Percentiles rank a stretch among this genome's conserved stretches.
These are phyloP conservation scores for Skeletonema potamos DNA, from an alignment of 108 stramenopile genomes.

Conservation along the genomic window DNA sequence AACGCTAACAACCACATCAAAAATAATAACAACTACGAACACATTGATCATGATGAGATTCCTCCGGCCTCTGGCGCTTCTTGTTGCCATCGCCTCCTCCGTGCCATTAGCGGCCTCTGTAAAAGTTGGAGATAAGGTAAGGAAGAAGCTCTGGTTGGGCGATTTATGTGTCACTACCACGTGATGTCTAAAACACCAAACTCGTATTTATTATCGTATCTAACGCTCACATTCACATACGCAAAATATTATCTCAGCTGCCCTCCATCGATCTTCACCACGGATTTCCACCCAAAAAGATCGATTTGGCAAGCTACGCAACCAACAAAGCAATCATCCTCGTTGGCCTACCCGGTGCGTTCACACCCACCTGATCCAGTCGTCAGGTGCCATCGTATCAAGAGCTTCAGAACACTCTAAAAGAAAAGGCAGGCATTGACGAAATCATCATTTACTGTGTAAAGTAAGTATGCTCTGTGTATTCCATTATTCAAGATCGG, in stretches of 20 bases:
- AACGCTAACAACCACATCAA: too few relatives aligned
- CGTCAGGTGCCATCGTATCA: constrained; percentile 42
- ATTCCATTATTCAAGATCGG: too few relatives aligned
- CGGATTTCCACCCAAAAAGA: constrained; percentile 37
- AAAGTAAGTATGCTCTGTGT: too few relatives aligned
- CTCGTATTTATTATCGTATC: neutral
- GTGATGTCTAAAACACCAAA: neutral
- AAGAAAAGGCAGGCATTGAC: constrained; percentile 31
- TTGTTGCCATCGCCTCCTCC: constrained; percentile 20
- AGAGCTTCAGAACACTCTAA: constrained; percentile 30
- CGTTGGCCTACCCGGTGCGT: constrained; percentile 52
- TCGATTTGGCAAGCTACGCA: constrained; percentile 24
- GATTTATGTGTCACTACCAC: neutral
- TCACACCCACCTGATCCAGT: constrained; percentile 52
- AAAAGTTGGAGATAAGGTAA: constrained; percentile 33
- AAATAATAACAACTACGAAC: too few relatives aligned
- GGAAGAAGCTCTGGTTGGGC: neutral
- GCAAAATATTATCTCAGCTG: constrained; percentile 1
- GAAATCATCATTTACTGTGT: constrained; percentile 51
- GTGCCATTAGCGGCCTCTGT: constrained; percentile 15
- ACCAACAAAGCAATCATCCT: constrained; percentile 38
- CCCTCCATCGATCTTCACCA: constrained; percentile 45
- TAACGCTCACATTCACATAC: neutral
- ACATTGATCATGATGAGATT: constrained; percentile 22
- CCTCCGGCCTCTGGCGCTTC: constrained; percentile 21